phyloP scores from a whole-genome alignment of 441 rosid species.

The Pelargonium fulgidum region DNA sequence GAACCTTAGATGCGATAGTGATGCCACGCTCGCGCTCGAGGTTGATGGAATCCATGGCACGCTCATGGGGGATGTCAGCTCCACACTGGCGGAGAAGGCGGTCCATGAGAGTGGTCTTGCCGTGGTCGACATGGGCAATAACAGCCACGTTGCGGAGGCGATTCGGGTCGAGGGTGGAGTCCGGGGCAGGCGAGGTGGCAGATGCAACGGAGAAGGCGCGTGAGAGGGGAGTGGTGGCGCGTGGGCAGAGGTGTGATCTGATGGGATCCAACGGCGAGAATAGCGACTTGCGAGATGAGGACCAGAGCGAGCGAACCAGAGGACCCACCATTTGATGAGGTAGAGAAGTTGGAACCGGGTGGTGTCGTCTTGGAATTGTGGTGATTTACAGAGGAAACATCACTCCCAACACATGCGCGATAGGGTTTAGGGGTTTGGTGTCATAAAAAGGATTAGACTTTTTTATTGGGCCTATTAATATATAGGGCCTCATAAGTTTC shows the following conservation, averaged over 20 bases:
- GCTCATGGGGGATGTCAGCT: constrained; percentile 90
- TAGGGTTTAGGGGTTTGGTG: constrained; percentile 8
- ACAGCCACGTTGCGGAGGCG: constrained; percentile 88
- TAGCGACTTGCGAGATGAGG: constrained; percentile 40
- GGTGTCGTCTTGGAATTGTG: constrained; percentile 1
- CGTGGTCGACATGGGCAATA: constrained; percentile 94
- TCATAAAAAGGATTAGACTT: too few relatives aligned
- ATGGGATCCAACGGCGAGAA: constrained; percentile 30
- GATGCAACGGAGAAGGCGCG: constrained; percentile 51
- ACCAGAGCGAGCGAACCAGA: constrained; percentile 57
- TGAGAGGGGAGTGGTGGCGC: constrained; percentile 20
- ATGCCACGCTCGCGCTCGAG: constrained; percentile 96
- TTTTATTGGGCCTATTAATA: background rate
- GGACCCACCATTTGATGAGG: constrained; percentile 53
- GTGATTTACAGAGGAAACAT: constrained; percentile 1
- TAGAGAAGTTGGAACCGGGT: constrained; percentile 16
- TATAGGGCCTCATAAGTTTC: too few relatives aligned
- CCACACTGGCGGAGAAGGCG: constrained; percentile 94
- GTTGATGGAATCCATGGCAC: constrained; percentile 94
- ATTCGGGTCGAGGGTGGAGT: constrained; percentile 50
- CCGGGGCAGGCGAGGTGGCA: constrained; percentile 31
- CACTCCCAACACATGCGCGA: background rate
- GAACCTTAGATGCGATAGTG: constrained; percentile 87
- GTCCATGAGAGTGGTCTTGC: constrained; percentile 96
- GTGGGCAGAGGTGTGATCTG: constrained; percentile 24